Base-by-base conservation (phyloP, 768 basidiomycete species). In the Gelatoporia subvermispora region DNA sequence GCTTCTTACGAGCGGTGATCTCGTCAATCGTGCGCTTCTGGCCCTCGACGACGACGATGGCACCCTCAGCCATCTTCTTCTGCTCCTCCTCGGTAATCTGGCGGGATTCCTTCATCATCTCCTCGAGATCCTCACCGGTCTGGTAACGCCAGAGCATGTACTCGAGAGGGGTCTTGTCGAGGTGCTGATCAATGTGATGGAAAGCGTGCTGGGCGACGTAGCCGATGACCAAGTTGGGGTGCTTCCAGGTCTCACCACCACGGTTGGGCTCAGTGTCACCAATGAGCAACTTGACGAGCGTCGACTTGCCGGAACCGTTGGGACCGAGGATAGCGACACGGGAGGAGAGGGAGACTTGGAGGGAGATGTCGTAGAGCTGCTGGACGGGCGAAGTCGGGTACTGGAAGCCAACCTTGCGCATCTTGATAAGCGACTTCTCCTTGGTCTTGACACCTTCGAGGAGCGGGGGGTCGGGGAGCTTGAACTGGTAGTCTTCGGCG, bases 141-240 rank as follows among this genome's bases (percentile, higher is more conserved):
- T 97, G 94, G 84, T 96, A 97, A 73, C 94, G 93, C 94, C 94
- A 97, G 57, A 97, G 75, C 91, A 97, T 93, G 80, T 97, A 97
- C 75, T 97, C 94, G 60, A 97, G 85, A 43, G 94, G 91, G 13
- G 94, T 97, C 81, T 93, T 95, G 80, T 97, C 94, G 65, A 97
- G 89, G 66, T 97, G 94, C 69, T 92, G 74, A 68, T 97, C 94
- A 65, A 97, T 97, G 70, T 97, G 94, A 78, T 97, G 94, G 93
- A 97, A 97, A 53, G 94, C 94, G 71, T 97, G 94, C 72, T 97
- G 94, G 36, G 94, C 94, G 58, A 97, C 94, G 74, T 97, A 97
- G 64, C 94, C 94, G 55, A 97, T 95, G 73, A 97, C 94, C 82
- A 97, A 79, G 81, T 97, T 97, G 54, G 94, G 94, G 75, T 97